phyloP scores from a whole-genome alignment of 352 stramenopile genomes.

The Globisporangium cederbergense region DNA sequence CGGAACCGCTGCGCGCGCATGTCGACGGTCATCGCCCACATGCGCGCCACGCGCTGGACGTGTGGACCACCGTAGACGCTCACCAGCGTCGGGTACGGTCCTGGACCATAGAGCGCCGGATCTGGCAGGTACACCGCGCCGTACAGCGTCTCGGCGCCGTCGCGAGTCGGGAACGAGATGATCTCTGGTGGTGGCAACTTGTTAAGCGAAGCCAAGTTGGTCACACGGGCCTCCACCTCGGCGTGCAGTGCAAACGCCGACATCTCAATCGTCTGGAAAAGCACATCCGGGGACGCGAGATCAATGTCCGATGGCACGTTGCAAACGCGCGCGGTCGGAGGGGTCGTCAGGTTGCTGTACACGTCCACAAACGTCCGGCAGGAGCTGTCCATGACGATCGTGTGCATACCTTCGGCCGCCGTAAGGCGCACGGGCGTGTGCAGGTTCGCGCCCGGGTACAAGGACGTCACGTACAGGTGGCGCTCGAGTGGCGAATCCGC shows the following conservation, averaged over 20 bases:
- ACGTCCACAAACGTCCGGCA: conserved; percentile 81
- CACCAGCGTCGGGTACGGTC: conserved; percentile 94
- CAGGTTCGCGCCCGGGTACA: conserved; percentile 43
- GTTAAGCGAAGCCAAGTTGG: conserved; percentile 33
- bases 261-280: conserved; percentile 41
- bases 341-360: conserved; percentile 73
- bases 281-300: conserved; percentile 28
- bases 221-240: conserved; percentile 57
- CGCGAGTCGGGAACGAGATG: conserved; percentile 79
- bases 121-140: conserved; percentile 93
- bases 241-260: conserved; percentile 53
- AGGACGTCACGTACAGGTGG: conserved; percentile 87
- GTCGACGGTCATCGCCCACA: conserved; percentile 91
- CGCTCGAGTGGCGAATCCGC: conserved; percentile 86
- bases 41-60: conserved; percentile 92
- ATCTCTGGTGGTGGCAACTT: conserved; percentile 66
- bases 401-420: conserved; percentile 82
- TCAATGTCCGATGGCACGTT: conserved; percentile 42
- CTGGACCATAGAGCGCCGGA: conserved; percentile 70
- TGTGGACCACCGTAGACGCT: conserved; percentile 96
- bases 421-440: conserved; percentile 74
- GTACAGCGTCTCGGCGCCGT: conserved; percentile 85
- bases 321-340: conserved; percentile 54
- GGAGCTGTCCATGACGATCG: conserved; percentile 86
- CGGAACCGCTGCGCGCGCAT: conserved; percentile 92